phyloP scores from a whole-genome alignment of 2,329 filamentous ascomycete species.

The Alternaria gansuensis region DNA sequence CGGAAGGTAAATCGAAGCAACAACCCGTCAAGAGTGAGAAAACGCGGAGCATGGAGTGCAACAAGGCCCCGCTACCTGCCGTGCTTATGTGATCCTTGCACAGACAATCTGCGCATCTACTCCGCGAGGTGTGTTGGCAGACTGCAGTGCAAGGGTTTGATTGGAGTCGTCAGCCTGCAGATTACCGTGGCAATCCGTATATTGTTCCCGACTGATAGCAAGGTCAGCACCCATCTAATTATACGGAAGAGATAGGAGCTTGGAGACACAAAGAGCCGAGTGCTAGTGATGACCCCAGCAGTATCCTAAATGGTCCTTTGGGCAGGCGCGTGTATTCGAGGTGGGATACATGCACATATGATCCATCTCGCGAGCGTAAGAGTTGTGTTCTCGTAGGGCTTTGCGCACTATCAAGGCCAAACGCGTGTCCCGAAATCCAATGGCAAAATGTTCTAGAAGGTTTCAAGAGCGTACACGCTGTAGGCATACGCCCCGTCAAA shows the following conservation, averaged over 20 bases:
- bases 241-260: neutral
- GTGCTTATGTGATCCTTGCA: neutral
- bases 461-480: slow-evolving; percentile 4
- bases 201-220: neutral
- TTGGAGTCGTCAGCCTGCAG: neutral
- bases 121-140: slow-evolving; percentile 3
- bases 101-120: slow-evolving; percentile 7
- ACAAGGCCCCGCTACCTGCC: neutral
- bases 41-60: neutral
- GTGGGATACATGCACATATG: slow-evolving; percentile 1
- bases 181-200: neutral
- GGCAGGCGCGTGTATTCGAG: slow-evolving; percentile 5
- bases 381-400: neutral
- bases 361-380: neutral
- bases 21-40: slow-evolving; percentile 9
- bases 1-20: slow-evolving; percentile 14
- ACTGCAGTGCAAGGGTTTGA: slow-evolving; percentile 2
- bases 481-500: neutral
- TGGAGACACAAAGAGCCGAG: slow-evolving; percentile 2
- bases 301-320: neutral
- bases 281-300: slow-evolving; percentile 1
- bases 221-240: neutral
- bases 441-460: neutral
- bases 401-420: neutral
- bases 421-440: neutral